A percentile compares a stretch with the other conserved stretches of the same genome.
phyloP scores from a whole-genome alignment of 2,329 filamentous ascomycete species.

The Ceratocystis huliohia region DNA sequence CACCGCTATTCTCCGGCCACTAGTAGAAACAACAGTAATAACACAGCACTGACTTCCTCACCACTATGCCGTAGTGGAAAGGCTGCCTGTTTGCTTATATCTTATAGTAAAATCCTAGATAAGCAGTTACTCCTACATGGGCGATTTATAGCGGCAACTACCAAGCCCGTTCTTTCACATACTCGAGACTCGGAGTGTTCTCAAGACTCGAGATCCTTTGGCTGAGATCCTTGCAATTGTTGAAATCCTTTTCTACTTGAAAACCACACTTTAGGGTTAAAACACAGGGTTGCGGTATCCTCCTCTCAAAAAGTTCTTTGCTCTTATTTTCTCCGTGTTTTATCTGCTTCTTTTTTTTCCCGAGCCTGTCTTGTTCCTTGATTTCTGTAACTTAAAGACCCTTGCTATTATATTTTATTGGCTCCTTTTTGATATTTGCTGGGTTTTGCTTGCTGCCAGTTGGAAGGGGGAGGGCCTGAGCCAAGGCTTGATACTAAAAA shows the following conservation, averaged over 20 bases:
- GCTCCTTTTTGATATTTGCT: not conserved
- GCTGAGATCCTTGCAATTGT: too few relatives aligned
- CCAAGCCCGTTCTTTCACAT: too few relatives aligned
- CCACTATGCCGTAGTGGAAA: too few relatives aligned
- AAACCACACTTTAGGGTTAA: not conserved
- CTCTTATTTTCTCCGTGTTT: not conserved
- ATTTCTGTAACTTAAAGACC: slow-evolving; percentile 1
- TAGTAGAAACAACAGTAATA: too few relatives aligned
- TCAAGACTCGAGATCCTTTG: too few relatives aligned
- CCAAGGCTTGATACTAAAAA: not conserved
- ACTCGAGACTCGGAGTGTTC: too few relatives aligned
- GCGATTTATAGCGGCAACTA: too few relatives aligned
- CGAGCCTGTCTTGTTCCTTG: slow-evolving; percentile 1
- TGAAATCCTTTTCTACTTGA: not conserved
- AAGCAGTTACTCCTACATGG: not conserved
- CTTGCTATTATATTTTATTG: not conserved
- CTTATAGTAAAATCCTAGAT: not conserved
- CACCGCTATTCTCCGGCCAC: too few relatives aligned
- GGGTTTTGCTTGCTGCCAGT: not conserved
- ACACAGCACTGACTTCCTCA: too few relatives aligned
- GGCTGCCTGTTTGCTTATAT: too few relatives aligned
- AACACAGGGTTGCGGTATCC: too few relatives aligned
- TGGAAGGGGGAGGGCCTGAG: not conserved
- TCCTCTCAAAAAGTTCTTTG: not conserved
- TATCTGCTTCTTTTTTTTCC: not conserved